Evolutionary conservation across 345 rosid genomes (phyloP).

Genomic region (Syzygium oleosum): DNA sequence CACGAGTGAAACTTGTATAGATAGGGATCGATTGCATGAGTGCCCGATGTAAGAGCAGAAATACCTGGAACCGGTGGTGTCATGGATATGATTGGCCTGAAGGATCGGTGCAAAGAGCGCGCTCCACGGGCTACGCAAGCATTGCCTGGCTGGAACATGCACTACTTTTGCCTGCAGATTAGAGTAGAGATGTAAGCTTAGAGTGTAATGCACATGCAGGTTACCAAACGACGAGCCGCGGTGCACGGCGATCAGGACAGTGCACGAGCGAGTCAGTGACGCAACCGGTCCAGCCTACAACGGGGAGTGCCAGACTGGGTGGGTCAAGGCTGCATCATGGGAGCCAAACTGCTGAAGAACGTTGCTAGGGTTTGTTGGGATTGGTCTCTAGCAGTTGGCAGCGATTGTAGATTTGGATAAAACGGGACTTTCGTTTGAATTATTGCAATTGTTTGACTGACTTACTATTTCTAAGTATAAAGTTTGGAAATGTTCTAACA

Average conservation of each 20-base stretch:
- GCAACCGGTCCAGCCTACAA: neutral
- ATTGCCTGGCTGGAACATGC: neutral
- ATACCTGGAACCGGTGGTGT: neutral
- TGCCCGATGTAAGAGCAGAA: neutral
- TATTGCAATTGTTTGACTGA: neutral
- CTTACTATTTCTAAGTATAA: neutral
- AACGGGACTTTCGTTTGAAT: neutral
- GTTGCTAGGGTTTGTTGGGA: neutral
- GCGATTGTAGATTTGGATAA: neutral
- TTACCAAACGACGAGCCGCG: neutral
- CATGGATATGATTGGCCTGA: neutral
- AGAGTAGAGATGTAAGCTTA: neutral
- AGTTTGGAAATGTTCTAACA: neutral
- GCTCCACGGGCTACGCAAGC: neutral
- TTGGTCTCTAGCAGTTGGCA: neutral
- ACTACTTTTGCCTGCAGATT: neutral
- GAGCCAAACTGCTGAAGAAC: neutral
- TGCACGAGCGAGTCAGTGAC: neutral
- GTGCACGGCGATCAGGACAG: neutral
- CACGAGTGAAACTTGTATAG: neutral
- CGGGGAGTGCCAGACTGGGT: accelerated
- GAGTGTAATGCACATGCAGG: neutral
- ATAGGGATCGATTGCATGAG: neutral
- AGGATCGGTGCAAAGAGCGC: neutral
- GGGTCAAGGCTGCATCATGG: accelerated